phyloP scores from a whole-genome alignment of 768 basidiomycete genomes.

The Mycena filopes region DNA sequence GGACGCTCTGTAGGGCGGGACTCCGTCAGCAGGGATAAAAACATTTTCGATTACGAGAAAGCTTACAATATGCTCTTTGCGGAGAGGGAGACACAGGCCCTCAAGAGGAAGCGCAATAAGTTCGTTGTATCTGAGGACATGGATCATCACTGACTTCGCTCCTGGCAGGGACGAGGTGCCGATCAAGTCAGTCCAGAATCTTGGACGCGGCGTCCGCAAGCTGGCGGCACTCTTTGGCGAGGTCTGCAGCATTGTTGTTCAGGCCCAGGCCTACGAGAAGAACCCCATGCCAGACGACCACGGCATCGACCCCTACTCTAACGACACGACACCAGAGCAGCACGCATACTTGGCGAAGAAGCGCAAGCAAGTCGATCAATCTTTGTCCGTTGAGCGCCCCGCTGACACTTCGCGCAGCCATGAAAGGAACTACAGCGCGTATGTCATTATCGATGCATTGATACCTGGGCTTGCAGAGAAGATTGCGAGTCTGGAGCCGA shows the following conservation, averaged over 20 bases:
- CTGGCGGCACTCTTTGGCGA: conserved; percentile 17
- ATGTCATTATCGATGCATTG: not conserved
- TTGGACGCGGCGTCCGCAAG: conserved; percentile 5
- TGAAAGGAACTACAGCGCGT: conserved; percentile 15
- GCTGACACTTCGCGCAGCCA: conserved; percentile 1
- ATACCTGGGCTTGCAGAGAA: not conserved
- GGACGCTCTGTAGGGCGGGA: not conserved
- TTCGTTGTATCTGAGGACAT: not conserved
- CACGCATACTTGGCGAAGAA: conserved; percentile 1
- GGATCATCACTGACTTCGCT: not conserved
- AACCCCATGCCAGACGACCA: conserved; percentile 10
- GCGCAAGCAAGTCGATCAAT: conserved; percentile 3
- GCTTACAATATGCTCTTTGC: not conserved
- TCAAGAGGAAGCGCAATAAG: not conserved
- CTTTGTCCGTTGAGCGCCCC: no score
- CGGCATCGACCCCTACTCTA: not conserved
- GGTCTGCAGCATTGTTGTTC: not conserved
- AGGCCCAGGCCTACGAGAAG: conserved; percentile 1
- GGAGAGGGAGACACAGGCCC: not conserved
- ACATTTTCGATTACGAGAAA: not conserved
- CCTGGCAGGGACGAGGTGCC: not conserved
- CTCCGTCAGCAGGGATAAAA: not conserved
- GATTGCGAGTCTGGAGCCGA: not conserved
- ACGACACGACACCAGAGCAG: not conserved
- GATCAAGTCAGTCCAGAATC: not conserved